phyloP scores from a whole-genome alignment of 1,284 basidiomycete species.

The Somion occarium region DNA sequence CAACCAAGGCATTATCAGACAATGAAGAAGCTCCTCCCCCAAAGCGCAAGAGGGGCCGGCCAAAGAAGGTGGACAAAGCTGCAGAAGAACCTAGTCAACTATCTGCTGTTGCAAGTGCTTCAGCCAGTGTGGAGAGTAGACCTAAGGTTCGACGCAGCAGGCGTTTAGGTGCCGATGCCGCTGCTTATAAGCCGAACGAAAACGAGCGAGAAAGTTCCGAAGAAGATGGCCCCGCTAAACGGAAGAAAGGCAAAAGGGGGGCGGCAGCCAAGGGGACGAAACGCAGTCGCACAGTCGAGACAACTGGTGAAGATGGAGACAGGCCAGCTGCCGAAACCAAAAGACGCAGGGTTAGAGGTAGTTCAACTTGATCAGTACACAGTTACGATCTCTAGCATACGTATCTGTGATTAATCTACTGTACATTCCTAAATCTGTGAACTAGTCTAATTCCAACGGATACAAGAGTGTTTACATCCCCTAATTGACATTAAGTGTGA shows the following conservation, averaged over 20 bases:
- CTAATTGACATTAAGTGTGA: no score
- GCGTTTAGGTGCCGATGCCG: slow-evolving; percentile 32
- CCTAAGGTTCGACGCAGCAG: slow-evolving; percentile 20
- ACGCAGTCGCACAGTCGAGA: slow-evolving; percentile 16
- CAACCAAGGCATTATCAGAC: neutral
- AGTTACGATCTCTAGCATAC: neutral
- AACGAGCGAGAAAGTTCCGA: slow-evolving; percentile 23
- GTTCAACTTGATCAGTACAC: neutral
- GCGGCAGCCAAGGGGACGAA: slow-evolving; percentile 23
- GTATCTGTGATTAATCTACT: neutral
- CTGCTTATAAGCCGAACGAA: slow-evolving; percentile 36
- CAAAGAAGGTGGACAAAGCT: neutral
- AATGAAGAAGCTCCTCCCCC: neutral
- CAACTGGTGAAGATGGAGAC: slow-evolving; percentile 9
- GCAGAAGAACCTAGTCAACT: neutral
- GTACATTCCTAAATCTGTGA: neutral
- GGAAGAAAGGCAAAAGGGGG: slow-evolving; percentile 19
- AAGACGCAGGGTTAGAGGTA: slow-evolving; percentile 8
- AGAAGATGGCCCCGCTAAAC: slow-evolving; percentile 15
- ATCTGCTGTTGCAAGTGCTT: neutral
- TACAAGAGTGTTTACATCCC: no score
- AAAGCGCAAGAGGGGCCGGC: slow-evolving; percentile 4
- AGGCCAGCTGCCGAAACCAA: slow-evolving; percentile 8
- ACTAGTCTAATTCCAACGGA: no score
- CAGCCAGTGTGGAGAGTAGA: neutral